phyloP scores from a whole-genome alignment of 257 asterid genomes.

The Leptodermis oblonga region DNA sequence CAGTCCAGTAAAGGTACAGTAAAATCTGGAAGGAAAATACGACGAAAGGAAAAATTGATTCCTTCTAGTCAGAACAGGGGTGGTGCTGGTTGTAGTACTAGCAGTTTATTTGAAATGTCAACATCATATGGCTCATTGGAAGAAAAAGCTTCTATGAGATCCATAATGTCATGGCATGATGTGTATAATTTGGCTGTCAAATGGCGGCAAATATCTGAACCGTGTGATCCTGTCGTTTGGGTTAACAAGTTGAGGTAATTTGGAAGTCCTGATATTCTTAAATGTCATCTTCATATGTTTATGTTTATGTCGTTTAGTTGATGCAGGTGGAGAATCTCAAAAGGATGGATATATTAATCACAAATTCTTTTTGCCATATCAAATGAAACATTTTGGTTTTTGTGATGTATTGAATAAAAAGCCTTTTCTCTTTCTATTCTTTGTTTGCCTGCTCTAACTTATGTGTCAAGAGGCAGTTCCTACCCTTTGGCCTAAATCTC shows the following conservation, averaged over 20 bases:
- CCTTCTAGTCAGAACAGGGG: slow-evolving; percentile 87
- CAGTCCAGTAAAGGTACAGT: slow-evolving; percentile 61
- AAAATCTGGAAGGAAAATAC: slow-evolving; percentile 65
- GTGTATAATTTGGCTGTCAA: slow-evolving; percentile 82
- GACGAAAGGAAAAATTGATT: slow-evolving; percentile 65
- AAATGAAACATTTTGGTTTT: background rate
- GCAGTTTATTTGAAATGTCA: slow-evolving; percentile 65
- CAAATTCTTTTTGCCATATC: background rate
- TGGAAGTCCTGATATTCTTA: background rate
- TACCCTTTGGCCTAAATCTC: background rate
- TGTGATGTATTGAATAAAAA: background rate
- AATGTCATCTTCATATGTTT: background rate
- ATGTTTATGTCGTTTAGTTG: background rate
- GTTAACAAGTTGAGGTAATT: slow-evolving; percentile 82
- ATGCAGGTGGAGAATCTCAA: background rate
- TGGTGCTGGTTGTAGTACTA: slow-evolving; percentile 98
- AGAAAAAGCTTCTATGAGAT: slow-evolving; percentile 66
- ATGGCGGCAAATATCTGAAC: slow-evolving; percentile 99
- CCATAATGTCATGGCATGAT: slow-evolving; percentile 76
- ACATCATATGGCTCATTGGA: slow-evolving; percentile 44
- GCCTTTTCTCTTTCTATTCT: background rate
- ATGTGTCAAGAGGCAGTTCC: background rate
- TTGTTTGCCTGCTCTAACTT: background rate
- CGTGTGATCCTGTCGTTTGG: slow-evolving; percentile 97
- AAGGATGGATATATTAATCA: background rate